phyloP scores from a whole-genome alignment of 176 grass and related monocot species.

The Carex littledalei region DNA sequence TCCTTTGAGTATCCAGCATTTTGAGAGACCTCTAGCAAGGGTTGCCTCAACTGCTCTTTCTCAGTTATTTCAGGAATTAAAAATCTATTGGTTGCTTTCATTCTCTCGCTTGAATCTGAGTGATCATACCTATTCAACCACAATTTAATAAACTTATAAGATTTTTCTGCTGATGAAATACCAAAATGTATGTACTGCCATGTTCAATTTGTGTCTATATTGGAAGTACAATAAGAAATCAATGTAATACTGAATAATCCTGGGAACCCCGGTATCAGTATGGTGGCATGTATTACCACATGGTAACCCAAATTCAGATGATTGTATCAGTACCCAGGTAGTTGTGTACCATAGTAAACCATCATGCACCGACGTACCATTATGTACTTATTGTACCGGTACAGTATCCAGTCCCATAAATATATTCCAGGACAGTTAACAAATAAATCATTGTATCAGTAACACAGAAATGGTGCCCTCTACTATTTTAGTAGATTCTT shows the following conservation, averaged over 20 bases:
- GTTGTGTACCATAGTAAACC: not conserved
- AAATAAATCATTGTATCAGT: not conserved
- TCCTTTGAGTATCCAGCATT: constrained; percentile 24
- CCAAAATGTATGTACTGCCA: not conserved
- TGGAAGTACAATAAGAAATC: not conserved
- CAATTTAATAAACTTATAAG: not conserved
- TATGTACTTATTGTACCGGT: not conserved
- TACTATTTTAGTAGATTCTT: not conserved
- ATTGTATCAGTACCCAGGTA: not conserved
- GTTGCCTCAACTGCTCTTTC: constrained; percentile 39
- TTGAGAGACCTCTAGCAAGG: constrained; percentile 49
- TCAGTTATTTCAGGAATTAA: constrained; percentile 29
- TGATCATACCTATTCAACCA: constrained; percentile 37
- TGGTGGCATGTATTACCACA: not conserved
- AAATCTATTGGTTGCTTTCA: constrained; percentile 22
- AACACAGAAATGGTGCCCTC: not conserved
- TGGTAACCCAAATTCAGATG: not conserved
- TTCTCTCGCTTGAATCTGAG: constrained; percentile 48
- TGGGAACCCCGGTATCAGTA: not conserved
- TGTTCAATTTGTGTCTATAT: not conserved
- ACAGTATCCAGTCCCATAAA: not conserved
- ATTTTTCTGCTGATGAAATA: not conserved
- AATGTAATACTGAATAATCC: not conserved
- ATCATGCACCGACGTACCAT: not conserved
- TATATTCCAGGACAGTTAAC: not conserved